Conservation (phyloP, 2,329 filamentous ascomycete species). For the Tolypocladium nubicola region DNA sequence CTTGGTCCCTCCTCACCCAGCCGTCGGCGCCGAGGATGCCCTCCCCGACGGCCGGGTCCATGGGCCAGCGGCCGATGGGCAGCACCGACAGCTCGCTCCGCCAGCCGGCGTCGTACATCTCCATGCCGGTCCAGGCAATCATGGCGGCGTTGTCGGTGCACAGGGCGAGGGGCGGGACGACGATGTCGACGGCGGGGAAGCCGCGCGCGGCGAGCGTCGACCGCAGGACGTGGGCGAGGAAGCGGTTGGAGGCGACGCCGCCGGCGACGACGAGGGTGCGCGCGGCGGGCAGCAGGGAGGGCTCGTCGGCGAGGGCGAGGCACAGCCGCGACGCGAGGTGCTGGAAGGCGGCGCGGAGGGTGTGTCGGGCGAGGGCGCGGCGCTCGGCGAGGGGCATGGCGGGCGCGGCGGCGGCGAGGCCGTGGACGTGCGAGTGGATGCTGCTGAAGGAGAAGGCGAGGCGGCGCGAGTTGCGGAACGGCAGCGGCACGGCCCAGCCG, state of each 20-base stretch:
- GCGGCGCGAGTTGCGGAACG: conserved; percentile 45
- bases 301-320: conserved; percentile 43
- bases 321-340: conserved; percentile 70
- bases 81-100: conserved; percentile 48
- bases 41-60: conserved; percentile 48
- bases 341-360: conserved; percentile 77
- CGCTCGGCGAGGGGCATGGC: conserved; percentile 48
- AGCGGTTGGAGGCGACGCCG: conserved; percentile 80
- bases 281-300: conserved; percentile 23
- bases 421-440: conserved; percentile 44
- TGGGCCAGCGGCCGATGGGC: conserved; percentile 60
- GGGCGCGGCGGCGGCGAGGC: conserved; percentile 29
- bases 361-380: conserved; percentile 55
- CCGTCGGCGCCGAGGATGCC: conserved; percentile 52
- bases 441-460: conserved; percentile 66
- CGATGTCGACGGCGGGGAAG: conserved; percentile 47
- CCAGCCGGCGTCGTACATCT: conserved; percentile 82
- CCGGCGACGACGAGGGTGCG: conserved; percentile 70
- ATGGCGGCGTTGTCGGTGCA: conserved; percentile 97
- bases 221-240: conserved; percentile 57
- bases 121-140: conserved; percentile 88
- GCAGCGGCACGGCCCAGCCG: conserved; percentile 58
- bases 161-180: conserved; percentile 64
- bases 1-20: conserved; percentile 22
- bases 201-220: conserved; percentile 54